Conservation (phyloP, 2,329 filamentous ascomycete species). For the Colletotrichum sp. region DNA sequence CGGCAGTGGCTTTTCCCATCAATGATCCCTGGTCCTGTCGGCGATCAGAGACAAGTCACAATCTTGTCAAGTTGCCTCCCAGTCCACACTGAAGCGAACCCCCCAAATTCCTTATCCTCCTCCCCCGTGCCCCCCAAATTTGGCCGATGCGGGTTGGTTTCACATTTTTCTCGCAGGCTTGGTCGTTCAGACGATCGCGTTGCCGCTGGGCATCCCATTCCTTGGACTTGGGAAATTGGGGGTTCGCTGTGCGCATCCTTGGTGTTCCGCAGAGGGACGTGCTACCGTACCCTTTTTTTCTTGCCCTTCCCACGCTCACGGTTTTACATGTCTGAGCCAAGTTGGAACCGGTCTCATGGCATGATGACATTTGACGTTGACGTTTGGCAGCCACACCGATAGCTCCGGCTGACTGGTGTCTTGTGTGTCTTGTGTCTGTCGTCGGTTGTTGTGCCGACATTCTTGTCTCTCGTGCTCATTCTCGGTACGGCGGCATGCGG, state of each 20-base stretch:
- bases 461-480: not conserved
- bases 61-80: constrained; percentile 16
- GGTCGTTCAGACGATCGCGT: constrained; percentile 5
- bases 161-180: not conserved
- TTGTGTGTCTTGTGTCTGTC: not conserved
- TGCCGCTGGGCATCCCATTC: constrained; percentile 5
- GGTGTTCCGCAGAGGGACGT: not conserved
- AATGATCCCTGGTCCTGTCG: constrained; percentile 7
- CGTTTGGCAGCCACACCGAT: not conserved
- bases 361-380: constrained; percentile 5
- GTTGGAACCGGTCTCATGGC: not conserved
- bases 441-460: not conserved
- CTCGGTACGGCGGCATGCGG: not conserved
- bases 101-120: not conserved
- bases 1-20: not conserved
- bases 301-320: not conserved
- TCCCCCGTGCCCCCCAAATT: not conserved
- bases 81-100: not conserved
- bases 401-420: not conserved
- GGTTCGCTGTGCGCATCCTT: not conserved
- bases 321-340: not conserved
- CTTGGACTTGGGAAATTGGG: constrained; percentile 12
- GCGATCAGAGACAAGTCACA: constrained; percentile 20
- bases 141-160: not conserved
- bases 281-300: not conserved